These are phyloP conservation scores for Eutrema japonicum DNA, from an alignment of 345 rosid species.

Conservation along the genomic window DNA sequence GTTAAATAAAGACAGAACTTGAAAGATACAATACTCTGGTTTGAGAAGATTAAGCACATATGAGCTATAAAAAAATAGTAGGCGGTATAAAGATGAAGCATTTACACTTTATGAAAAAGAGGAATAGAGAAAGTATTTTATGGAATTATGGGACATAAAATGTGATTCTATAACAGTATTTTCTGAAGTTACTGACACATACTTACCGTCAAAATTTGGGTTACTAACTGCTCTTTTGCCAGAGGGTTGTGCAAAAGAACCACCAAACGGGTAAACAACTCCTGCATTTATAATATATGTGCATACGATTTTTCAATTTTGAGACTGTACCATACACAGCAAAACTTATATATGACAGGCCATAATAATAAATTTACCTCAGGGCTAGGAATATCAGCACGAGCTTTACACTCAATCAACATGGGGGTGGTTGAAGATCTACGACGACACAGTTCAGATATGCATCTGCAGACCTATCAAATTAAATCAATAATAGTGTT, in stretches of 20 bases:
- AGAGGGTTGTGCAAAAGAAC: constrained; percentile 96
- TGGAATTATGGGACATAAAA: constrained; percentile 7
- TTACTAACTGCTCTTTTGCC: constrained; percentile 81
- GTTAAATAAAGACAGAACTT: constrained; percentile 19
- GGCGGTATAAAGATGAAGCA: constrained; percentile 18
- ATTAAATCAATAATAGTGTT: constrained; percentile 32
- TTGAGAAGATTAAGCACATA: constrained; percentile 16
- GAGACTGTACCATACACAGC: constrained; percentile 23
- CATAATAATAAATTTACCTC: constrained; percentile 57
- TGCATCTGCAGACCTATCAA: constrained; percentile 93
- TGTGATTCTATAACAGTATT: constrained; percentile 13
- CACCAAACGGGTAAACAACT: constrained; percentile 88
- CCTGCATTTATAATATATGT: constrained; percentile 55
- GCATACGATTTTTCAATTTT: constrained; percentile 12
- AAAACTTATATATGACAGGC: constrained; percentile 32
- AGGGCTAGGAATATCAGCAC: constrained; percentile 82
- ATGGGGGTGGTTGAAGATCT: constrained; percentile 62
- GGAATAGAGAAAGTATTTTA: background rate
- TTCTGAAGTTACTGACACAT: constrained; percentile 21
- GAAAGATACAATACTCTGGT: constrained; percentile 19
- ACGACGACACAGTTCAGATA: constrained; percentile 79
- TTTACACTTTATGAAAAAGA: constrained; percentile 14
- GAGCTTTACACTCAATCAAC: constrained; percentile 81
- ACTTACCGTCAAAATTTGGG: constrained; percentile 90
- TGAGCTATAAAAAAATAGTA: constrained; percentile 18